A percentile compares a stretch with the other conserved stretches of the same genome.
phyloP scores from a whole-genome alignment of 345 rosid genomes.

The Excoecaria agallocha region DNA sequence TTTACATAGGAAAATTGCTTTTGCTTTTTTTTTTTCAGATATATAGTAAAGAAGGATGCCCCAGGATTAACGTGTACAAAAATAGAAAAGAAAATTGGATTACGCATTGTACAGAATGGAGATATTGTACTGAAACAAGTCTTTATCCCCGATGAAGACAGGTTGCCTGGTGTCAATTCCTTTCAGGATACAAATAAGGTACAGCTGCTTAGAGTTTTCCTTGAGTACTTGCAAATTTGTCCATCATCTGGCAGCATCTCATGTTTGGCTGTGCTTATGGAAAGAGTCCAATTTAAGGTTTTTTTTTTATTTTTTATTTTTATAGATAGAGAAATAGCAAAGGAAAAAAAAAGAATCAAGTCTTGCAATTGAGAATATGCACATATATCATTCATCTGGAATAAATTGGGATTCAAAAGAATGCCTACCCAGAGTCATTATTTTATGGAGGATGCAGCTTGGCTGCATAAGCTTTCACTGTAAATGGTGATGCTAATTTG shows the following conservation, averaged over 20 bases:
- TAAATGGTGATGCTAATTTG: background rate
- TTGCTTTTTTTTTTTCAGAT: conserved; percentile 53
- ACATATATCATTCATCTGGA: background rate
- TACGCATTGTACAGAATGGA: conserved; percentile 95
- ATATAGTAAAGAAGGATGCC: conserved; percentile 76
- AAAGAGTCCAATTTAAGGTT: background rate
- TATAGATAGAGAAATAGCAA: background rate
- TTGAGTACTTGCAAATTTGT: background rate
- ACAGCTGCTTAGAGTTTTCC: conserved; percentile 12
- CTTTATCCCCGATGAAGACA: conserved; percentile 85
- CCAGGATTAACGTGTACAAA: conserved; percentile 84
- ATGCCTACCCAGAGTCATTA: background rate
- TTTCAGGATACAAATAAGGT: conserved; percentile 94
- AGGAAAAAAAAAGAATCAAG: background rate
- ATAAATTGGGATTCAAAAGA: background rate
- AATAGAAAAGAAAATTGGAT: conserved; percentile 87
- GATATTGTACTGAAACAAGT: conserved; percentile 75
- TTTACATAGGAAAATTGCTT: background rate
- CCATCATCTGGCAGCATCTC: background rate
- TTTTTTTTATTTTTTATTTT: background rate
- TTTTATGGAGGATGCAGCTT: background rate
- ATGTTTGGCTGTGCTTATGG: background rate
- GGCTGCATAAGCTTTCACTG: conserved; percentile 3
- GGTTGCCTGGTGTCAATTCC: conserved; percentile 83
- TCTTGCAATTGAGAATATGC: background rate